Evolutionary conservation across 805 yeast species (phyloP).

Genomic region (Candida piceae): DNA sequence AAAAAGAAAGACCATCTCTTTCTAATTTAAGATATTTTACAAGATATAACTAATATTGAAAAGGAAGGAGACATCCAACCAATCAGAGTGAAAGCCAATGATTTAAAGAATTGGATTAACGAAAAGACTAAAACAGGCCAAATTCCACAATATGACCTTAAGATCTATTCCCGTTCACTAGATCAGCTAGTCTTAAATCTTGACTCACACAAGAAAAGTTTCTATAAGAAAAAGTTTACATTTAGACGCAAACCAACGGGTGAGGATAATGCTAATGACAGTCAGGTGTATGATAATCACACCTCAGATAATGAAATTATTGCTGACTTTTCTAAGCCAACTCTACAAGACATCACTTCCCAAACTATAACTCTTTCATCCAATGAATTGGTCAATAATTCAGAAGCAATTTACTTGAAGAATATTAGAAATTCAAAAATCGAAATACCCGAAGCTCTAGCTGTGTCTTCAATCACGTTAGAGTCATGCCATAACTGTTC

Average conservation of each 20-base stretch:
- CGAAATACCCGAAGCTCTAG: conserved; percentile 5
- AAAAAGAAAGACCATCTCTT: too few species aligned
- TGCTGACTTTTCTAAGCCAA: conserved; percentile 6
- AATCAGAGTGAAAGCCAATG: conserved; percentile 10
- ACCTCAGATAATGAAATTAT: not conserved
- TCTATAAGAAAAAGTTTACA: conserved; percentile 15
- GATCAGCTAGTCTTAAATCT: conserved; percentile 15
- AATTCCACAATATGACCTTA: conserved; percentile 25
- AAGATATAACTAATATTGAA: conserved; percentile 1
- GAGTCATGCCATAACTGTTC: conserved; percentile 12
- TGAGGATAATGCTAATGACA: too few species aligned
- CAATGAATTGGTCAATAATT: not conserved
- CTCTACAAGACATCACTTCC: conserved; percentile 1
- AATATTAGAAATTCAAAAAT: conserved; percentile 9
- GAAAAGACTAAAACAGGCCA: conserved; percentile 5
- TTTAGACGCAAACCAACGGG: conserved; percentile 17
- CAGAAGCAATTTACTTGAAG: conserved; percentile 7
- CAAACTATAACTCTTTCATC: not conserved
- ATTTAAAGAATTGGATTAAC: conserved; percentile 16
- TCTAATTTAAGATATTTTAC: too few species aligned
- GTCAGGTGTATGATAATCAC: too few species aligned
- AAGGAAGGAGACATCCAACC: conserved; percentile 1
- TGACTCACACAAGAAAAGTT: conserved; percentile 17
- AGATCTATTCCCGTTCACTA: conserved; percentile 13
- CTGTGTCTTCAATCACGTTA: conserved; percentile 18